A percentile compares a stretch with the other conserved stretches of the same genome.
phyloP scores from a whole-genome alignment of 176 grass and related monocot species.

The Chrysopogon serrulatus region DNA sequence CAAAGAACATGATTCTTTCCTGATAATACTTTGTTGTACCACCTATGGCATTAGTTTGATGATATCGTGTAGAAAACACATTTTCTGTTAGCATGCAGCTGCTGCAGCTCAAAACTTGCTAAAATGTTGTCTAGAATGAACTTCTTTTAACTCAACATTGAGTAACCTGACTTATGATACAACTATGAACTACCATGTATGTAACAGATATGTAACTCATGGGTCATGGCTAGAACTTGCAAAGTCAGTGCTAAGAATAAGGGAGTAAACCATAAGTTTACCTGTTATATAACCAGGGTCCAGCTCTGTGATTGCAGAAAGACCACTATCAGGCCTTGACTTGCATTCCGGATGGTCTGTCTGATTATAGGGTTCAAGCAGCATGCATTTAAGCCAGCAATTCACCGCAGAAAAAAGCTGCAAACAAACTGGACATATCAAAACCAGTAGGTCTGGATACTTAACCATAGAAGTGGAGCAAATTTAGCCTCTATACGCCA shows the following conservation, averaged over 20 bases:
- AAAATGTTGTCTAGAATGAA: not conserved
- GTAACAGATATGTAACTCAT: not conserved
- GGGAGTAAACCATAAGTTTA: constrained; percentile 28
- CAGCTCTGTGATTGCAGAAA: constrained; percentile 97
- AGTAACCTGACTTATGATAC: not conserved
- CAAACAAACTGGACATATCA: constrained; percentile 17
- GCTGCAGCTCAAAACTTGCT: not conserved
- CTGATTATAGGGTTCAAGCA: constrained; percentile 92
- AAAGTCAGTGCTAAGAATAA: not conserved
- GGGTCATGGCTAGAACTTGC: not conserved
- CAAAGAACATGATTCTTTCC: not conserved
- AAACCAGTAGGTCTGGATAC: not conserved
- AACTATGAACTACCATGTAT: not conserved
- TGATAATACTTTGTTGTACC: not conserved
- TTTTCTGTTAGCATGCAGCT: not conserved
- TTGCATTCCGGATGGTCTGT: constrained; percentile 90
- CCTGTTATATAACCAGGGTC: constrained; percentile 97
- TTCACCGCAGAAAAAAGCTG: constrained; percentile 93
- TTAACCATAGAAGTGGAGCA: not conserved
- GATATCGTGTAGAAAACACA: not conserved
- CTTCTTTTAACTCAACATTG: not conserved
- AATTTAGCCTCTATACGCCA: not conserved
- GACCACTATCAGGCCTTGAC: constrained; percentile 89
- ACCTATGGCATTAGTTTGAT: not conserved
- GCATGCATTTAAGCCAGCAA: constrained; percentile 98